phyloP scores from a whole-genome alignment of 495 filamentous ascomycete species.

The Penicillium robsamsonii region DNA sequence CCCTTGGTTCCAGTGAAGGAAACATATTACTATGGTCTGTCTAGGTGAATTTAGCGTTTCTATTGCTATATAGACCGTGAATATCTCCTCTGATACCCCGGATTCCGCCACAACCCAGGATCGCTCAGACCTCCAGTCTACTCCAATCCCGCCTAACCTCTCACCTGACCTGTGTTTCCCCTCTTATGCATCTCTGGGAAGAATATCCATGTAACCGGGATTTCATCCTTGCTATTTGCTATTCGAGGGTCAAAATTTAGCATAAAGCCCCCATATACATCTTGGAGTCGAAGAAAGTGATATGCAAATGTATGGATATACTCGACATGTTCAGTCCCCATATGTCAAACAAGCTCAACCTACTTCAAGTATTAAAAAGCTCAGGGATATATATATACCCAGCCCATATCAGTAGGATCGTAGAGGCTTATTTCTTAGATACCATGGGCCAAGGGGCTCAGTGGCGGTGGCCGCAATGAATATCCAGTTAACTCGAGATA shows the following conservation, averaged over 20 bases:
- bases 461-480: too few species aligned
- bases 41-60: not conserved
- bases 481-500: too few species aligned
- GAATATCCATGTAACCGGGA: not conserved
- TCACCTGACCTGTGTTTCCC: conserved; percentile 10
- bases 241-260: not conserved
- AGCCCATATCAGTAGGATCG: too few species aligned
- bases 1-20: not conserved
- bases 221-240: not conserved
- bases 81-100: not conserved
- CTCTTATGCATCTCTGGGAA: not conserved
- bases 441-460: too few species aligned
- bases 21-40: not conserved
- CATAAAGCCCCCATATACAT: not conserved
- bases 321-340: not conserved
- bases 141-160: conserved; percentile 12
- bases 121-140: conserved; percentile 6
- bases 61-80: not conserved
- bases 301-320: not conserved
- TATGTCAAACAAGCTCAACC: not conserved
- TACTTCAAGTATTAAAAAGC: too few species aligned
- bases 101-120: not conserved
- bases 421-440: too few species aligned
- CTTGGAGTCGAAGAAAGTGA: not conserved
- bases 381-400: too few species aligned